phyloP scores from a whole-genome alignment of 1,139 yeast species.

The Sugiyamaella novakii region DNA sequence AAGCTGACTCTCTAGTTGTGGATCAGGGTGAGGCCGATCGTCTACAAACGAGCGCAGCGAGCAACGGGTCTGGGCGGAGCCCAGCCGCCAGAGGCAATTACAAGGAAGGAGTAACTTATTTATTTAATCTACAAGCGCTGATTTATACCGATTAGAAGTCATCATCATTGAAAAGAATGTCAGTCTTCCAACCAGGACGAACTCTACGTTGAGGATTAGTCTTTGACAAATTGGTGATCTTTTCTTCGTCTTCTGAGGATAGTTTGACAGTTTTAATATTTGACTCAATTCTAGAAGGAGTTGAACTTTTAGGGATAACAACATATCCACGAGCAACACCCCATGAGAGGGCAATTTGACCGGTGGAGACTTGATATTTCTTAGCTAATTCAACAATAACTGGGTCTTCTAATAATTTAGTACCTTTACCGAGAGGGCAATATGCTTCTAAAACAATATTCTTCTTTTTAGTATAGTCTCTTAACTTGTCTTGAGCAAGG shows the following conservation, averaged over 20 bases:
- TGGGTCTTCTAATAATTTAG: slow-evolving; percentile 45
- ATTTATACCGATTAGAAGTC: slow-evolving; percentile 19
- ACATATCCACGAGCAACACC: slow-evolving; percentile 64
- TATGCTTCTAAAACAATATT: slow-evolving; percentile 68
- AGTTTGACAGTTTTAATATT: slow-evolving; percentile 58
- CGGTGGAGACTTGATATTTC: slow-evolving; percentile 55
- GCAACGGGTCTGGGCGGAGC: background rate
- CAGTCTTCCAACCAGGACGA: slow-evolving; percentile 29
- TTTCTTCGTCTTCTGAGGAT: slow-evolving; percentile 49
- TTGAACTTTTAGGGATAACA: slow-evolving; percentile 71
- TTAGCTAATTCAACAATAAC: slow-evolving; percentile 55
- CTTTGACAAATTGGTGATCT: slow-evolving; percentile 29
- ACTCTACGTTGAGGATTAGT: slow-evolving; percentile 25
- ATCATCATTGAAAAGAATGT: slow-evolving; percentile 34
- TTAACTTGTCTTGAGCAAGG: slow-evolving; percentile 66
- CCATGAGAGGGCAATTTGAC: slow-evolving; percentile 72
- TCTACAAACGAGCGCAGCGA: background rate
- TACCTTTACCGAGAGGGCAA: slow-evolving; percentile 57
- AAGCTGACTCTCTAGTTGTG: too few relatives aligned
- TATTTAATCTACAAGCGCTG: too few relatives aligned
- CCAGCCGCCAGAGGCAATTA: slow-evolving; percentile 2
- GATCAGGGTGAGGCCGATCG: too few relatives aligned
- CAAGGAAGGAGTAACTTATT: background rate
- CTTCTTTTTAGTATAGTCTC: slow-evolving; percentile 55
- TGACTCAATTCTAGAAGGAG: slow-evolving; percentile 56